phyloP scores from a whole-genome alignment of 805 yeast species.

The Tetrapisispora iriomotensis region DNA sequence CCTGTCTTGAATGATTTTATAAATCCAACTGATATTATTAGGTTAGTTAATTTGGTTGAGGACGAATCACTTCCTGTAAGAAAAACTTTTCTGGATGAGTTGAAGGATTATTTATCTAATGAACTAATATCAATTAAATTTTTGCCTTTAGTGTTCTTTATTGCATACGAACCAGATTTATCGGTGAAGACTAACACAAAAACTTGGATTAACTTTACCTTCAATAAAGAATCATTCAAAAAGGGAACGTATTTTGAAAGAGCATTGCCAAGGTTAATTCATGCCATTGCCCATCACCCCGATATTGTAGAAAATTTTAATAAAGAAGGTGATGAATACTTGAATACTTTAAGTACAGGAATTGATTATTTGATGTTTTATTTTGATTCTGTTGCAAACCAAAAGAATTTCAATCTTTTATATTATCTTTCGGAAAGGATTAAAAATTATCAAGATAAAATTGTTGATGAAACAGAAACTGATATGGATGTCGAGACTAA shows the following conservation, averaged over 20 bases:
- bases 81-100: constrained; percentile 35
- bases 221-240: constrained; percentile 25
- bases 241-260: constrained; percentile 51
- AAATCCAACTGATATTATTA: constrained; percentile 40
- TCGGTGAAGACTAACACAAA: constrained; percentile 40
- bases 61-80: constrained; percentile 59
- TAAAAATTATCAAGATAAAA: constrained; percentile 63
- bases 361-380: constrained; percentile 51
- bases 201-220: constrained; percentile 65
- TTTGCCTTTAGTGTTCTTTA: constrained; percentile 56
- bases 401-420: constrained; percentile 60
- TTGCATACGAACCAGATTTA: constrained; percentile 64
- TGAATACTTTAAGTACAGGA: constrained; percentile 44
- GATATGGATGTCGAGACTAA: constrained; percentile 8
- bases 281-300: constrained; percentile 61
- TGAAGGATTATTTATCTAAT: constrained; percentile 43
- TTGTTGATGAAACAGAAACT: constrained; percentile 28
- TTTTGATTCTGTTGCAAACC: constrained; percentile 48
- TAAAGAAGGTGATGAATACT: constrained; percentile 22
- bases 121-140: constrained; percentile 54
- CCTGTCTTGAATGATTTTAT: constrained; percentile 45
- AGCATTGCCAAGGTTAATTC: constrained; percentile 55
- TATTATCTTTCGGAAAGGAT: constrained; percentile 70
- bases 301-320: constrained; percentile 43
- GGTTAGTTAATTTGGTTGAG: constrained; percentile 49